Evolutionary conservation across 768 basidiomycete species (phyloP), one percentile per base, ranked within the genome.

Genomic region (Psilocybe sp.): DNA sequence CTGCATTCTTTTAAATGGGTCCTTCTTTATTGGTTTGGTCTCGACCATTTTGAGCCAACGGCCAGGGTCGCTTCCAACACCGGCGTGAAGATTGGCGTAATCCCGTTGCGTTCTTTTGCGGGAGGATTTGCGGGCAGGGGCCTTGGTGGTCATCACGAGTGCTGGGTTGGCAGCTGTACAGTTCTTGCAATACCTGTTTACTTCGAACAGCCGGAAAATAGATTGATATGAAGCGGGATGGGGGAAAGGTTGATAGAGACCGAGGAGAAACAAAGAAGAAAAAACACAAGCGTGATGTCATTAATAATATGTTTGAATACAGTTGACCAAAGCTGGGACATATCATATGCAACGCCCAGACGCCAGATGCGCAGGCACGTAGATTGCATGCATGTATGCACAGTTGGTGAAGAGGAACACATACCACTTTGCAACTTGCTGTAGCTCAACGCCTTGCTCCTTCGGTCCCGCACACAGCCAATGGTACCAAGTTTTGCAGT

Each of bases 401-500:
- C 23, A 39, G 31, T 12, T 5, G 34, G 35, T 34, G 44, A 13
- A n/a, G 14, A 36, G 50, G 34, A 15, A n/a, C 34, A 57, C 81
- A 57, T 60, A 87, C 89, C 87, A 91, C 75, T 87, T 91, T 64
- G 89, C 87, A 50, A 92, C 79, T 12, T 74, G 73, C 33, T 83
- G 81, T 10, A 85, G 73, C 53, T 85, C 83, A 35, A 75, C 76
- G 12, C 79, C 80, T 39, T 82, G 78, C 19, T 28, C 23, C 3
- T 28, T 28, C 7, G 23, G 23, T 28, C 87, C 85, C 12, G 79
- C 86, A 66, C 89, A 92, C 51, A 79, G 72, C 87, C 89, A 92
- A 61, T 92, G 89, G 63, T 82, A 92, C 89, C 89, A 92, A 28
- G 72, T 78, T 67, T 85, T 85, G 73, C 88, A 91, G 16, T 78